Evolutionary conservation across 1,139 yeast species (phyloP).

Genomic region (Blastobotrys persicus): DNA sequence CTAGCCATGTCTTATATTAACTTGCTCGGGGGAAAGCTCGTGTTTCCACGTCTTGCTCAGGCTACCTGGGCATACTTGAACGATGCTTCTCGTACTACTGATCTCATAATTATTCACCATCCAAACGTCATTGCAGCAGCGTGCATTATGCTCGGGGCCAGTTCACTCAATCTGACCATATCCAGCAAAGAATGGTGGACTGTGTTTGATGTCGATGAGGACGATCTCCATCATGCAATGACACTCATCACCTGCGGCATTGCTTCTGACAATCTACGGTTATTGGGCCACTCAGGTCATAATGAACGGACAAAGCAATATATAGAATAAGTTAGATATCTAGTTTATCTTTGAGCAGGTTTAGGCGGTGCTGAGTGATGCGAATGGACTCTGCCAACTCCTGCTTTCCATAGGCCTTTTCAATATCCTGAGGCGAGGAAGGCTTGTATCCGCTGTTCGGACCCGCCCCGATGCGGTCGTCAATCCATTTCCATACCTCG

Average conservation of each 20-base stretch:
- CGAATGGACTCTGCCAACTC: constrained; percentile 55
- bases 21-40: constrained; percentile 20
- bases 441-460: constrained; percentile 20
- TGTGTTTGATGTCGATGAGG: constrained; percentile 31
- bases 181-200: constrained; percentile 31
- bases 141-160: constrained; percentile 28
- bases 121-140: constrained; percentile 32
- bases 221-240: constrained; percentile 30
- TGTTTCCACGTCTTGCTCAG: constrained; percentile 14
- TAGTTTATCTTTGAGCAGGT: constrained; percentile 37
- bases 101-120: constrained; percentile 27
- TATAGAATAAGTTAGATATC: constrained; percentile 2
- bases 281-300: constrained; percentile 5
- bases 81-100: constrained; percentile 24
- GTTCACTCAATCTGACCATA: constrained; percentile 15
- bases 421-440: constrained; percentile 9
- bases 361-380: constrained; percentile 53
- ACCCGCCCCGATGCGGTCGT: constrained; percentile 46
- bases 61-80: constrained; percentile 28
- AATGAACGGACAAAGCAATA: background rate
- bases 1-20: constrained; percentile 28
- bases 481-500: constrained; percentile 80
- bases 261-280: background rate
- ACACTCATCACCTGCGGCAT: constrained; percentile 21
- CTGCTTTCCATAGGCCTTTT: constrained; percentile 42